Conservation (phyloP, 805 yeast genomes). For the Spathaspora boniae region DNA sequence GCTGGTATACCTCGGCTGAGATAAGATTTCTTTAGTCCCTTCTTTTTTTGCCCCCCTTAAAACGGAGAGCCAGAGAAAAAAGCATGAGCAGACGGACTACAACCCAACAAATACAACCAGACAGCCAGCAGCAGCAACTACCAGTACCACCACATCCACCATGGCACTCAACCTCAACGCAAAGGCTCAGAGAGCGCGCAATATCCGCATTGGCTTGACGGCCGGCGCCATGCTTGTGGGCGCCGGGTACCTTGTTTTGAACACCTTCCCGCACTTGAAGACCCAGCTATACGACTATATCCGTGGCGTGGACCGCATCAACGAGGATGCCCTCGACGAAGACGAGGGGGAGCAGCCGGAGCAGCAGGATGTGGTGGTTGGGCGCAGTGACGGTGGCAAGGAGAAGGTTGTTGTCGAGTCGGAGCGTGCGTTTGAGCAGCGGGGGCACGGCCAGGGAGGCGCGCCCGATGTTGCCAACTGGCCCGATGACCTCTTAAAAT, state of each 20-base stretch:
- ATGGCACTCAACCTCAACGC: neutral
- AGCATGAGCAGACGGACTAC: too few species aligned
- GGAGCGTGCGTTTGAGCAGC: slow-evolving; percentile 4
- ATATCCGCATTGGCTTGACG: slow-evolving; percentile 4
- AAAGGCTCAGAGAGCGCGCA: neutral
- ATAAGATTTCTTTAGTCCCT: neutral
- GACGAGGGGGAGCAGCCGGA: slow-evolving; percentile 11
- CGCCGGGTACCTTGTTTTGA: slow-evolving; percentile 38
- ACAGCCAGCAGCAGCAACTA: too few species aligned
- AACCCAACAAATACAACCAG: too few species aligned
- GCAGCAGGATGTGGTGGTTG: slow-evolving; percentile 7
- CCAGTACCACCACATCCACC: too few species aligned
- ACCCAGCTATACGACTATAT: slow-evolving; percentile 21
- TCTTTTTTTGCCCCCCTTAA: too few species aligned
- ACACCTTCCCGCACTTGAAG: slow-evolving; percentile 49
- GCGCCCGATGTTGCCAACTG: slow-evolving; percentile 29
- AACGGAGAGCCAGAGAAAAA: too few species aligned
- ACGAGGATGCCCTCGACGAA: slow-evolving; percentile 12
- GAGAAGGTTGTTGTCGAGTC: slow-evolving; percentile 19
- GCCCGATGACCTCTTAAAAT: slow-evolving; percentile 34
- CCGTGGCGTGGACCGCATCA: slow-evolving; percentile 18
- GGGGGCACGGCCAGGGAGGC: slow-evolving; percentile 12
- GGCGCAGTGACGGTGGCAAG: slow-evolving; percentile 16
- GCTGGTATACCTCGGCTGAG: too few species aligned
- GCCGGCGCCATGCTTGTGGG: slow-evolving; percentile 44